Evolutionary conservation across 805 yeast genomes (phyloP).

Genomic region (Yarrowia osloensis): DNA sequence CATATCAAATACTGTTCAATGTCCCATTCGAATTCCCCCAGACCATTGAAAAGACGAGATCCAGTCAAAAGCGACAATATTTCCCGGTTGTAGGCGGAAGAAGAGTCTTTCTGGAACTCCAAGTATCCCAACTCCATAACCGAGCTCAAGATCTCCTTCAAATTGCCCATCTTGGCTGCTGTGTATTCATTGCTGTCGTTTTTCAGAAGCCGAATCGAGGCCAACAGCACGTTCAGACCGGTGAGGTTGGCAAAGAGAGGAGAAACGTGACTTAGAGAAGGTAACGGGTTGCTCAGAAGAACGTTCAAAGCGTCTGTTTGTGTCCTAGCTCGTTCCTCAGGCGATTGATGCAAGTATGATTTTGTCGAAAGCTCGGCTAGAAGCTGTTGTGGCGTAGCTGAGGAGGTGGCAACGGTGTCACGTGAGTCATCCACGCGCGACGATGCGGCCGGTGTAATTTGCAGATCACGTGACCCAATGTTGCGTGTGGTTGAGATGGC

Average conservation of each 20-base stretch:
- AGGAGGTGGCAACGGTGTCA: not conserved
- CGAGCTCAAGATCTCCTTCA: not conserved
- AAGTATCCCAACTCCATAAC: not conserved
- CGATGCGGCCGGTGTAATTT: not conserved
- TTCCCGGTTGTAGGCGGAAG: not conserved
- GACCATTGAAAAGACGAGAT: not conserved
- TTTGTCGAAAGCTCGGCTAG: not conserved
- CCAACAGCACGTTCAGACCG: not conserved
- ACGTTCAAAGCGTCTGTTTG: not conserved
- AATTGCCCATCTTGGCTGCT: not conserved
- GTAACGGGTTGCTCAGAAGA: not conserved
- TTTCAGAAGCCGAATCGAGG: not conserved
- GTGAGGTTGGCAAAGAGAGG: not conserved
- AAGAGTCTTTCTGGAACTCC: not conserved
- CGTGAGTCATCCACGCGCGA: not conserved
- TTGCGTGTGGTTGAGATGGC: conserved; percentile 8
- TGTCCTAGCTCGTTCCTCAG: not conserved
- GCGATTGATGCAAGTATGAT: not conserved
- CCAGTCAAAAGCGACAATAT: not conserved
- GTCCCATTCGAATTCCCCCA: not conserved
- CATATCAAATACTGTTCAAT: conserved; percentile 1
- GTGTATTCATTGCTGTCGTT: not conserved
- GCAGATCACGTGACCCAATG: not conserved
- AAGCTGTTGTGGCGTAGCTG: not conserved
- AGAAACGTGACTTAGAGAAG: not conserved